phyloP scores from a whole-genome alignment of 2,329 filamentous ascomycete species.

The Metarhizium brunneum region DNA sequence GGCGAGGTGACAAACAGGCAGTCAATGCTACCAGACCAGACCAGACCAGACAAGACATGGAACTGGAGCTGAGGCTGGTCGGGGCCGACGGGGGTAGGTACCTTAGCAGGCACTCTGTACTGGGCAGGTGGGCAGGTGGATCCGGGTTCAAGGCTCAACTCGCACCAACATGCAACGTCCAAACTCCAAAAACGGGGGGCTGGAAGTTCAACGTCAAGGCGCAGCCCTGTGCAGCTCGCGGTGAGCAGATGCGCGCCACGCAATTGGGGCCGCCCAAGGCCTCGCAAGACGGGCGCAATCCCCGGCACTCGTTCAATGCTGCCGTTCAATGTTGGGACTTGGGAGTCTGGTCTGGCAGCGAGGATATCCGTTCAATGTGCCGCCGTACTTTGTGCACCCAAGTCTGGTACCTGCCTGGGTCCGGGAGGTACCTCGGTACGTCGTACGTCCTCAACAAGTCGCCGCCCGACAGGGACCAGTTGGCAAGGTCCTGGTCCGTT shows the following conservation, averaged over 20 bases:
- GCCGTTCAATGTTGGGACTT: background rate
- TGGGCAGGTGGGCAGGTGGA: too few relatives aligned
- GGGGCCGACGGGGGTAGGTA: too few relatives aligned
- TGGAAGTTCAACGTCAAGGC: conserved; percentile 1
- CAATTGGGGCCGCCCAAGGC: background rate
- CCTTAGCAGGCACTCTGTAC: too few relatives aligned
- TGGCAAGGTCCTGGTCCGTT: too few relatives aligned
- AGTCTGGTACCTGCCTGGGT: too few relatives aligned
- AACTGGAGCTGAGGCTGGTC: too few relatives aligned
- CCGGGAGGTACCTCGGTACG: background rate
- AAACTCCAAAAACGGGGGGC: conserved; percentile 1
- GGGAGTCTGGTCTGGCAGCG: background rate
- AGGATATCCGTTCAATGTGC: too few relatives aligned
- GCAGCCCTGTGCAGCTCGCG: background rate
- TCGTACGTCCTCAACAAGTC: background rate
- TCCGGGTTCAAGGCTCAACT: too few relatives aligned
- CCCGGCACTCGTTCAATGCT: too few relatives aligned
- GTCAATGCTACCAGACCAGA: background rate
- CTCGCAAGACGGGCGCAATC: background rate
- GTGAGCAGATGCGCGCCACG: background rate
- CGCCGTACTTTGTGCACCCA: too few relatives aligned
- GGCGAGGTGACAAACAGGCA: background rate
- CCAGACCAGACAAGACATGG: too few relatives aligned
- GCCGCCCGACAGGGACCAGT: background rate
- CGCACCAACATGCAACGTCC: too few relatives aligned